These are phyloP conservation scores for Kalmanozyma brasiliensis DNA, from an alignment of 1,284 basidiomycete genomes.

Conservation along the genomic window DNA sequence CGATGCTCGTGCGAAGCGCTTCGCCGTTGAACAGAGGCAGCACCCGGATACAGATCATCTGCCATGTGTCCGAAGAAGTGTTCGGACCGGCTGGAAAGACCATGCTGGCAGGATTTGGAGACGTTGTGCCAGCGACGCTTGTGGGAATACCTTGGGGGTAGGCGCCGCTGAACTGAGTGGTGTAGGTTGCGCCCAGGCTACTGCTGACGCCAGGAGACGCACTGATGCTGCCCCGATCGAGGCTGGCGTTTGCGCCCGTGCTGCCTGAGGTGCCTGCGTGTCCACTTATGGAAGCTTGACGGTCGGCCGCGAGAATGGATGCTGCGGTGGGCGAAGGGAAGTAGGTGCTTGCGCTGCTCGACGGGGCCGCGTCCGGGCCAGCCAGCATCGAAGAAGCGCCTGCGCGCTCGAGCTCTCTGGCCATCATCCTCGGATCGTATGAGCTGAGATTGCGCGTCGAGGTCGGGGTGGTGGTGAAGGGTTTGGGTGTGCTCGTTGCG, in stretches of 20 bases:
- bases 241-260: background rate
- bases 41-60: conserved; percentile 82
- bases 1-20: conserved; percentile 85
- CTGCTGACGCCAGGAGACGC: conserved; percentile 26
- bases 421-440: conserved; percentile 49
- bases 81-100: conserved; percentile 26
- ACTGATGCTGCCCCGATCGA: conserved; percentile 8
- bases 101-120: conserved; percentile 26
- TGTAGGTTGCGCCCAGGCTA: conserved; percentile 4
- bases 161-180: conserved; percentile 12
- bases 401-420: conserved; percentile 48
- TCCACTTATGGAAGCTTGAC: conserved; percentile 10
- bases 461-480: conserved; percentile 22
- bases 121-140: conserved; percentile 8
- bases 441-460: conserved; percentile 35
- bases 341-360: conserved; percentile 1
- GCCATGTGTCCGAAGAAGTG: conserved; percentile 72
- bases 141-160: conserved; percentile 13
- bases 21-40: conserved; percentile 92
- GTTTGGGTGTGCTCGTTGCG: conserved; percentile 9
- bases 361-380: conserved; percentile 26
- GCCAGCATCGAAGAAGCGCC: conserved; percentile 40
- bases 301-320: conserved; percentile 21
- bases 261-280: background rate
- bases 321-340: conserved; percentile 17